phyloP scores from a whole-genome alignment of 768 basidiomycete genomes.

The Hygrocybe punicea region DNA sequence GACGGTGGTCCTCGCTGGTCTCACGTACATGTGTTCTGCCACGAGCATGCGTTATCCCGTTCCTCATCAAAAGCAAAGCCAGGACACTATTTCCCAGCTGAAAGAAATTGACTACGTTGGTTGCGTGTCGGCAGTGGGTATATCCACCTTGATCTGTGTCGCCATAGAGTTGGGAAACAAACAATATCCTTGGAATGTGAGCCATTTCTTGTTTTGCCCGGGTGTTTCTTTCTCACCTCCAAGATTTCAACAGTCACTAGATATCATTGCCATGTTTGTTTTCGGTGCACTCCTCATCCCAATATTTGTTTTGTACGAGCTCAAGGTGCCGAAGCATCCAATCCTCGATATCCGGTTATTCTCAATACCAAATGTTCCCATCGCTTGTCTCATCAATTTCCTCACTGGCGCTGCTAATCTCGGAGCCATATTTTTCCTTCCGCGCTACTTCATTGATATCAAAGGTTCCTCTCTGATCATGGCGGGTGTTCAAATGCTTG shows the following conservation, averaged over 20 bases:
- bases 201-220: not conserved
- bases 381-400: constrained; percentile 1
- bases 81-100: not conserved
- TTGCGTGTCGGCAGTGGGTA: not conserved
- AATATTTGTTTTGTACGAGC: not conserved
- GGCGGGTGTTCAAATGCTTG: no score
- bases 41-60: not conserved
- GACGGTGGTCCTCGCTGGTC: not conserved
- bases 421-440: not conserved
- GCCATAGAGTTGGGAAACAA: not conserved
- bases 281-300: not conserved
- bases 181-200: not conserved
- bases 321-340: not conserved
- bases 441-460: not conserved
- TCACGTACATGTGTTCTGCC: not conserved
- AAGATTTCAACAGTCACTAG: not conserved
- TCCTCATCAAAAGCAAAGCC: not conserved
- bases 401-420: not conserved
- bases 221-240: not conserved
- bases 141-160: not conserved
- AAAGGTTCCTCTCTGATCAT: no score
- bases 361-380: not conserved
- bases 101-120: not conserved
- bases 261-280: not conserved
- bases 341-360: not conserved